These are phyloP conservation scores for Silene coronaria DNA, from an alignment of 179 eudicot species.

Conservation along the genomic window DNA sequence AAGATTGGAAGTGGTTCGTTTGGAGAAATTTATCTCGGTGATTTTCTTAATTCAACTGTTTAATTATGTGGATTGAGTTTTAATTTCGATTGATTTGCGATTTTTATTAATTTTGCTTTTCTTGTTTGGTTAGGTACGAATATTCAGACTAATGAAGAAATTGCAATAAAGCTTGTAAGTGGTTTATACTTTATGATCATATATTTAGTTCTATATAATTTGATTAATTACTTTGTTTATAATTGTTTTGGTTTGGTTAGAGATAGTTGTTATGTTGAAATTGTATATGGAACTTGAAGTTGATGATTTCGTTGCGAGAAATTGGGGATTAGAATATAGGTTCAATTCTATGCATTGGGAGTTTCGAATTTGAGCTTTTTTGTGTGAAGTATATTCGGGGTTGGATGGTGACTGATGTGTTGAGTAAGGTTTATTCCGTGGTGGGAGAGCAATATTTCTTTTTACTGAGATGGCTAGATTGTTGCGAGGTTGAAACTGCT, in stretches of 20 bases:
- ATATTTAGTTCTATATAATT: not conserved
- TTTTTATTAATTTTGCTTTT: not conserved
- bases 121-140: slow-evolving; percentile 32
- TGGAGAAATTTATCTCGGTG: slow-evolving; percentile 47
- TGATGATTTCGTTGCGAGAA: not conserved
- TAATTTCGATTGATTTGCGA: not conserved
- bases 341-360: not conserved
- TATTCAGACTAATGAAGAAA: slow-evolving; percentile 42
- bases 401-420: not conserved
- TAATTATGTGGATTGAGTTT: not conserved
- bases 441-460: not conserved
- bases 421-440: not conserved
- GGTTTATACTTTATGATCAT: not conserved
- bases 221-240: not conserved
- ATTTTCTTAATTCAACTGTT: not conserved
- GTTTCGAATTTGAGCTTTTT: not conserved
- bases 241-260: not conserved
- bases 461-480: not conserved
- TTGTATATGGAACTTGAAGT: not conserved
- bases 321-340: not conserved
- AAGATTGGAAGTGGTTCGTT: slow-evolving; percentile 52
- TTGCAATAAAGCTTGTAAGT: slow-evolving; percentile 46
- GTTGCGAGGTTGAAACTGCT: not conserved
- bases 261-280: not conserved
- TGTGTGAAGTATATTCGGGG: not conserved